Evolutionary conservation across 805 yeast species (phyloP).

Genomic region (Metschnikowia sp.): DNA sequence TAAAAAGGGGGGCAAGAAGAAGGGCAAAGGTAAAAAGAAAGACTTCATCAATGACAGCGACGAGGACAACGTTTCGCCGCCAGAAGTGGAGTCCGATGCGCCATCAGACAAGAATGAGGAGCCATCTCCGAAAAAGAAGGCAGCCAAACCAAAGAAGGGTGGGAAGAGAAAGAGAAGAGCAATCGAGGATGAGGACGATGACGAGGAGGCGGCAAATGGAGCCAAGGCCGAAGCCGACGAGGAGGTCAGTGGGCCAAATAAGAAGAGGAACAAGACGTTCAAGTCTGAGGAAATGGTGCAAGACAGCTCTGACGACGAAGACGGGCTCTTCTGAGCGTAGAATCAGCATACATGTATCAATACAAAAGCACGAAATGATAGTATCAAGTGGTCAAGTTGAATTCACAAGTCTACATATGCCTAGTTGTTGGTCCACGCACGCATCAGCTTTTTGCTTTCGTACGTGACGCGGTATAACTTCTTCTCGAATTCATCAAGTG

Average conservation of each 20-base stretch:
- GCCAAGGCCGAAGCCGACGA: slow-evolving; percentile 15
- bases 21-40: slow-evolving; percentile 29
- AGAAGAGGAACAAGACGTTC: slow-evolving; percentile 25
- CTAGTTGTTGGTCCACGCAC: slow-evolving; percentile 31
- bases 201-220: slow-evolving; percentile 2
- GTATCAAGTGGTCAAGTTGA: background rate
- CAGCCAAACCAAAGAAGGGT: slow-evolving; percentile 18
- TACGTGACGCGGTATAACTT: slow-evolving; percentile 51
- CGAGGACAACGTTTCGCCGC: slow-evolving; percentile 27
- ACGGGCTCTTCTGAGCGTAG: slow-evolving; percentile 13
- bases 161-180: slow-evolving; percentile 25
- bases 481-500: slow-evolving; percentile 77
- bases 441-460: slow-evolving; percentile 41
- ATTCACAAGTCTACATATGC: too few relatives aligned
- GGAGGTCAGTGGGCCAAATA: slow-evolving; percentile 14
- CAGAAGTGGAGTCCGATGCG: slow-evolving; percentile 16
- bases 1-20: slow-evolving; percentile 17
- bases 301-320: slow-evolving; percentile 48
- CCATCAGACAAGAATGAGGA: slow-evolving; percentile 9
- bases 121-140: slow-evolving; percentile 4
- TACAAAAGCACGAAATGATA: background rate
- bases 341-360: background rate
- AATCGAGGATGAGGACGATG: slow-evolving; percentile 33
- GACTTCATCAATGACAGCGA: slow-evolving; percentile 34
- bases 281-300: slow-evolving; percentile 35